Percentiles rank a stretch among this genome's conserved stretches.
These are phyloP conservation scores for Phaffomyces antillensis DNA, from an alignment of 805 yeast species.

Conservation along the genomic window DNA sequence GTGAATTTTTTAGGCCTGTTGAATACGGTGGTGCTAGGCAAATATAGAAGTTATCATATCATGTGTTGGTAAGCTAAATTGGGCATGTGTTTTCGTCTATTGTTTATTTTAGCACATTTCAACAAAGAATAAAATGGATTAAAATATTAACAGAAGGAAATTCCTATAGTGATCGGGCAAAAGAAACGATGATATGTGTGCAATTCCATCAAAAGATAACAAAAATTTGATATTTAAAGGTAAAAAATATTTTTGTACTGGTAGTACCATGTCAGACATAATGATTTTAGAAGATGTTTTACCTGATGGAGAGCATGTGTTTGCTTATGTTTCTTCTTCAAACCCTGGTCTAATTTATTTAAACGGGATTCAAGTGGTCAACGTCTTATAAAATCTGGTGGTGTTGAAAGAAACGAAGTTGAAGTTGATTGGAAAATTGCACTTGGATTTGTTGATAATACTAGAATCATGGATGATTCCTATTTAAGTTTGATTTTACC, in stretches of 20 bases:
- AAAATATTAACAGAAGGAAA: no score
- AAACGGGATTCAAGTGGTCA: background rate
- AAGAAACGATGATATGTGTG: no score
- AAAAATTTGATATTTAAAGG: background rate
- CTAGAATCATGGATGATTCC: background rate
- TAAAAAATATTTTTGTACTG: background rate
- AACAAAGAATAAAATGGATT: no score
- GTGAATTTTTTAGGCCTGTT: no score
- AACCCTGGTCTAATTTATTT: background rate
- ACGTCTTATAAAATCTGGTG: background rate
- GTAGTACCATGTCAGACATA: background rate
- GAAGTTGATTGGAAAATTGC: background rate
- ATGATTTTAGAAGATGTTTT: background rate
- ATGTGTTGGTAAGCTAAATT: no score
- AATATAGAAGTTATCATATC: no score
- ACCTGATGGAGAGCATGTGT: background rate
- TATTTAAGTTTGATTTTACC: background rate
- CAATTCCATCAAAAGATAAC: no score
- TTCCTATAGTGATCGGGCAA: no score
- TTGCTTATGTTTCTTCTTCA: background rate
- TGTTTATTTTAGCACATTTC: no score
- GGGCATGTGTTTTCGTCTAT: no score
- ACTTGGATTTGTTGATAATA: background rate
- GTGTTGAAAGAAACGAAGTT: background rate
- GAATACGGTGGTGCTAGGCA: no score